Base-by-base conservation (phyloP, 495 filamentous ascomycete genomes). In the Poronia punctata region DNA sequence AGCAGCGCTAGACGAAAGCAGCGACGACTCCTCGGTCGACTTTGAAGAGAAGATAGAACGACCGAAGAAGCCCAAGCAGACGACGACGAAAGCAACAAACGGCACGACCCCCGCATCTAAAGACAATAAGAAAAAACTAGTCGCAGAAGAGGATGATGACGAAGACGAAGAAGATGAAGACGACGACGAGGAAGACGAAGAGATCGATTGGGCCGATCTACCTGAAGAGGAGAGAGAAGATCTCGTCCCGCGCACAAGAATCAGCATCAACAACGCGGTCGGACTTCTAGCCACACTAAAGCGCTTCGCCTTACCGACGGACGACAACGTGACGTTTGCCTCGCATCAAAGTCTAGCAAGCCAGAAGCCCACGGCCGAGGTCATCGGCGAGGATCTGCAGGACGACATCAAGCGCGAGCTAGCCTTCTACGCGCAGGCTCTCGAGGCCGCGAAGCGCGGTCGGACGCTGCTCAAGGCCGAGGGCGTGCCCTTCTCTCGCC, bases 201-300 rank as follows among this genome's bases (percentile, higher is more conserved):
- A 87, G 37, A 39, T 46, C 36, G 43, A 46, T 18, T 39, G 37
- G 35, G 35, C 43, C 8, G 43, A 46, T 18, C 23, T 46, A 12
- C 21, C 22, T 3, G 5, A 9, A 1, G 43, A 46, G 29, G 43
- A 46, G 43, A 27, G 43, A 39, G 78, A 79, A 50, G 79, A 82
- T 22, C 73, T 94, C 15, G 72, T 92, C 36, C 84, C 88, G 12
- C 82, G 93, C 61, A 86, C 92, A 56, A 87, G 90, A 49, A 81
- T 95, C 48, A 96, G 88, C 30, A 96, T 96, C 68, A 96, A 98
- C 74, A 98, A 98, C 69, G 86, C 84, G 36, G 66, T 84, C 40
- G 92, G 87, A 15, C 84, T 98, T 24, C 78, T 71, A 40, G 66
- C 81, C 45, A 75, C 85, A 20, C 71, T 88, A 39, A 83, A 82